phyloP scores from a whole-genome alignment of 1,139 yeast genomes.

The Candida pseudoviswanathii region DNA sequence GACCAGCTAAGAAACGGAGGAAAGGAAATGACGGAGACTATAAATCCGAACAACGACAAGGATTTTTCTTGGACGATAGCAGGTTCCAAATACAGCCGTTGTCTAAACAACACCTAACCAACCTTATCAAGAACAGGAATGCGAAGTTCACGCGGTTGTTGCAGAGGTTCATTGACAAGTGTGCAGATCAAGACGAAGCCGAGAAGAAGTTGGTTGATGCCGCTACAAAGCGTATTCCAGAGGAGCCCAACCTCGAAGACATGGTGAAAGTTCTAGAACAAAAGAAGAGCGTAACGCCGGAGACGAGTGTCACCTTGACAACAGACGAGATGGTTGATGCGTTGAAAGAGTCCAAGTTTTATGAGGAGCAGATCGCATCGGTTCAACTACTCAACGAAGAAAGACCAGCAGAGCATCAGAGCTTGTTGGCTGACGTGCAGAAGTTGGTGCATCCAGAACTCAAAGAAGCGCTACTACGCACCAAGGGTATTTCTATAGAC shows the following conservation, averaged over 20 bases:
- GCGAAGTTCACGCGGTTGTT: slow-evolving; percentile 44
- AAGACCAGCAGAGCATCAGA: slow-evolving; percentile 20
- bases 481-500: slow-evolving; percentile 48
- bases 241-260: slow-evolving; percentile 31
- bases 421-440: slow-evolving; percentile 25
- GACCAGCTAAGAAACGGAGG: slow-evolving; percentile 20
- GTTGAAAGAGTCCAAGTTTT: slow-evolving; percentile 49
- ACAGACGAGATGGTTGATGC: slow-evolving; percentile 45
- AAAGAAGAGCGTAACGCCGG: slow-evolving; percentile 8
- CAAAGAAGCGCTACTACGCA: slow-evolving; percentile 48
- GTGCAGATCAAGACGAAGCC: slow-evolving; percentile 26
- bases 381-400: slow-evolving; percentile 28
- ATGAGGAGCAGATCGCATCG: slow-evolving; percentile 56
- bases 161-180: slow-evolving; percentile 10
- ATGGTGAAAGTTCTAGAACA: slow-evolving; percentile 45
- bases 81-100: slow-evolving; percentile 26
- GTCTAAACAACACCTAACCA: slow-evolving; percentile 45
- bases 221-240: slow-evolving; percentile 49
- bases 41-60: slow-evolving; percentile 14
- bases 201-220: slow-evolving; percentile 31
- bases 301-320: slow-evolving; percentile 19
- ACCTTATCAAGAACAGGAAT: slow-evolving; percentile 61
- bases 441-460: slow-evolving; percentile 50
- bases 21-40: slow-evolving; percentile 10
- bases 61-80: slow-evolving; percentile 31